A percentile compares a stretch with the other conserved stretches of the same genome.
Evolutionary conservation across 352 stramenopile species (phyloP).

Genomic region (Plasmopara halstedii): DNA sequence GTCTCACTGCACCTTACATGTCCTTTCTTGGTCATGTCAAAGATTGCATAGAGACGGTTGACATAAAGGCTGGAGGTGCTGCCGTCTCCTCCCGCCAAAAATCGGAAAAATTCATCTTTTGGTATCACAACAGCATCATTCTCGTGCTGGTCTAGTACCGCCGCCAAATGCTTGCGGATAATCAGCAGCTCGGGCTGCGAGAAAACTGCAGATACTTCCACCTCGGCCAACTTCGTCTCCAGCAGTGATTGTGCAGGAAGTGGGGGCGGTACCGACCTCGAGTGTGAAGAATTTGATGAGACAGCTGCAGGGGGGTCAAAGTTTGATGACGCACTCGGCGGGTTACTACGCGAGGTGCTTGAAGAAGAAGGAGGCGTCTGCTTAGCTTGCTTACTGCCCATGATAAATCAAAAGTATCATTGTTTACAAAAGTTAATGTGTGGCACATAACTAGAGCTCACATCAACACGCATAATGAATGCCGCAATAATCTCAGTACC

Average conservation of each 20-base stretch:
- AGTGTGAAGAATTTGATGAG: constrained; percentile 4
- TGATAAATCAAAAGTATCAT: constrained; percentile 13
- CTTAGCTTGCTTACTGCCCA: constrained; percentile 85
- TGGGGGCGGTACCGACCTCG: constrained; percentile 6
- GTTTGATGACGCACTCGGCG: background rate
- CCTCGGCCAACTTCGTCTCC: constrained; percentile 59
- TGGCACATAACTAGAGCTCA: background rate
- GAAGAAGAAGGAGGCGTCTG: constrained; percentile 17
- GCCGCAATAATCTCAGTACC: constrained; percentile 24
- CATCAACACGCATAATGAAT: background rate
- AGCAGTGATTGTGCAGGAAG: constrained; percentile 32
- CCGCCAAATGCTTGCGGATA: constrained; percentile 68
- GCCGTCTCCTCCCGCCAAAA: constrained; percentile 59
- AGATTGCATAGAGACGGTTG: constrained; percentile 82
- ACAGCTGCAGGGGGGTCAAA: constrained; percentile 2
- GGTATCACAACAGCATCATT: constrained; percentile 69
- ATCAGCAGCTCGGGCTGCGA: constrained; percentile 67
- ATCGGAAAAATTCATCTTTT: constrained; percentile 83
- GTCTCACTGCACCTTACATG: constrained; percentile 18
- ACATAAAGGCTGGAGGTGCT: constrained; percentile 71
- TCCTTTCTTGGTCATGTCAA: constrained; percentile 72
- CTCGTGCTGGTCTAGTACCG: constrained; percentile 57
- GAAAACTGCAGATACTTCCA: constrained; percentile 73
- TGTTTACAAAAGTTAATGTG: background rate
- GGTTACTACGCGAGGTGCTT: constrained; percentile 6